Evolutionary conservation across 83 land plant genomes (phyloP).

Genomic region (Larix sibirica): DNA sequence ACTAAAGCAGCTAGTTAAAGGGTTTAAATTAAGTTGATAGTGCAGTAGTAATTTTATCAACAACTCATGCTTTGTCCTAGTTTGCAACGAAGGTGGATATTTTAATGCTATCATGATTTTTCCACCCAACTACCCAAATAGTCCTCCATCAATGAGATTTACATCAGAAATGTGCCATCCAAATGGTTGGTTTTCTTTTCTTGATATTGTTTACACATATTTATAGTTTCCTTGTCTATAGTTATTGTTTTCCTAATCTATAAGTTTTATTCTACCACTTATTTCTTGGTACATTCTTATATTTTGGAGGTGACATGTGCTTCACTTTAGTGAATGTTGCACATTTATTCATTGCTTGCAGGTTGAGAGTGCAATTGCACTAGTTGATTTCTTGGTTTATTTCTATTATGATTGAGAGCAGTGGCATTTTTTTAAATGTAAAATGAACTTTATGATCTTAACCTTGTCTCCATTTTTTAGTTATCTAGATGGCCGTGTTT

Average conservation of each 20-base stretch:
- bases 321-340: neutral
- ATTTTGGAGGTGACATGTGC: neutral
- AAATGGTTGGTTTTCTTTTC: constrained; percentile 34
- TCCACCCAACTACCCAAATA: constrained; percentile 63
- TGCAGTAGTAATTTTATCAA: too few species aligned
- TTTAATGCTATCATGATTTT: constrained; percentile 80
- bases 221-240: too few species aligned
- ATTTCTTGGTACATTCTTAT: neutral
- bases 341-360: too few species aligned
- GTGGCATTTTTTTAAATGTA: too few species aligned
- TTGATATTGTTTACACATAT: neutral
- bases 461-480: constrained; percentile 23
- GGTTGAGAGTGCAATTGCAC: too few species aligned
- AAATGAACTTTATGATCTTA: neutral
- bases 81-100: constrained; percentile 70
- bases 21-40: too few species aligned
- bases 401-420: too few species aligned
- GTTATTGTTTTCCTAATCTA: too few species aligned
- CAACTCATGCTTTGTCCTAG: too few species aligned
- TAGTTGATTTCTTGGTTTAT: too few species aligned
- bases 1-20: too few species aligned
- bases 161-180: constrained; percentile 88
- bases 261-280: too few species aligned
- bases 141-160: constrained; percentile 73
- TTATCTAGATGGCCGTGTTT: constrained; percentile 84